Conservation (phyloP, 1,284 basidiomycete species). For the Leccinum griseonigrum region DNA sequence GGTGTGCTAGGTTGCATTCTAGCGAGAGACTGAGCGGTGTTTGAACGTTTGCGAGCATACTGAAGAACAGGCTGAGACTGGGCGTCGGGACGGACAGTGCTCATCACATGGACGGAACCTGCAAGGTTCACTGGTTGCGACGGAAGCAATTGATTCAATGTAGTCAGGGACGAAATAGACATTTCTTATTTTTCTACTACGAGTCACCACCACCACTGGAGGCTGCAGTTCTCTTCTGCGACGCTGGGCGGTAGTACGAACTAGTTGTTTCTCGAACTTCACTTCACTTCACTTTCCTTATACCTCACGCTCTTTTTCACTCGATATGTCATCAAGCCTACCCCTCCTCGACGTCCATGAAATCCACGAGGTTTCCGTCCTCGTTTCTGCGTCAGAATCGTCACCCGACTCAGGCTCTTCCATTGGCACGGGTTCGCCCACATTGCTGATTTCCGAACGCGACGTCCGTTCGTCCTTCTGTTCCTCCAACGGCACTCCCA, state of each 20-base stretch:
- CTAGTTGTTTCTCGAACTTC: not conserved
- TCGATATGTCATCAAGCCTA: slow-evolving; percentile 16
- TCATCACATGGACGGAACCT: slow-evolving; percentile 38
- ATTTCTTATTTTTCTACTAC: not conserved
- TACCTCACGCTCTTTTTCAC: slow-evolving; percentile 24
- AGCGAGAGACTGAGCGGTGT: slow-evolving; percentile 65
- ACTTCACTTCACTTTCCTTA: slow-evolving; percentile 23
- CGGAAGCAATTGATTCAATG: slow-evolving; percentile 7
- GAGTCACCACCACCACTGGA: not conserved
- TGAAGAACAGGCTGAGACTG: slow-evolving; percentile 42
- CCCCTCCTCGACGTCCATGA: slow-evolving; percentile 17
- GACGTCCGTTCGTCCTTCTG: slow-evolving; percentile 17
- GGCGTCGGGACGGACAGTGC: slow-evolving; percentile 58
- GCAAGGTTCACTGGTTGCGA: not conserved
- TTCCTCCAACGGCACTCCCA: slow-evolving; percentile 24
- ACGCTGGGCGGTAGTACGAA: slow-evolving; percentile 18
- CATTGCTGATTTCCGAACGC: slow-evolving; percentile 9
- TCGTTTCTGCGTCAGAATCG: slow-evolving; percentile 12
- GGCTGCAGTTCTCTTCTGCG: slow-evolving; percentile 3
- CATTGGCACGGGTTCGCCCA: slow-evolving; percentile 14
- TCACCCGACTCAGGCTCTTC: slow-evolving; percentile 23
- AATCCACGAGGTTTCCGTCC: slow-evolving; percentile 11
- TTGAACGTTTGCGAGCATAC: slow-evolving; percentile 63
- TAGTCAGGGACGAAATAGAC: not conserved
- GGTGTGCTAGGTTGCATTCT: slow-evolving; percentile 36